phyloP scores from a whole-genome alignment of 306 rosid species.

The Pyrus betulifolia region DNA sequence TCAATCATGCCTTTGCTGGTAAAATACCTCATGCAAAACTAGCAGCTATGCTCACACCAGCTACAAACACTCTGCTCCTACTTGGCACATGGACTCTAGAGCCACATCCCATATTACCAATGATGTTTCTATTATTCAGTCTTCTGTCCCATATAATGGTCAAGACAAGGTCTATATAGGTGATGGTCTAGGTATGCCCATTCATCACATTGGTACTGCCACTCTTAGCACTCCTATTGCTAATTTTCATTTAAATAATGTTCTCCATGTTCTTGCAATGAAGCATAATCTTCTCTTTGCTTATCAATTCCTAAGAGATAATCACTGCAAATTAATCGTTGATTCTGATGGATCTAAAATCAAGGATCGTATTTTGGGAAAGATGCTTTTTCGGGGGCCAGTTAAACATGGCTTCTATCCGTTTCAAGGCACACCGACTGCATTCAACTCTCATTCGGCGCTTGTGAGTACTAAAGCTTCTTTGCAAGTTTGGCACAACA shows the following conservation, averaged over 20 bases:
- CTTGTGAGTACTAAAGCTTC: no score
- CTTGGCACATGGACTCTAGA: neutral
- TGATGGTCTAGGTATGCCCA: neutral
- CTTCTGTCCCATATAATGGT: neutral
- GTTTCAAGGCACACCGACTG: neutral
- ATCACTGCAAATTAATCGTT: no score
- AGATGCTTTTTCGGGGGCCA: neutral
- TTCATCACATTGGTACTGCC: neutral
- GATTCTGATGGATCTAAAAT: neutral
- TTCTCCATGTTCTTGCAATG: no score
- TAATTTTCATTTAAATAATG: neutral
- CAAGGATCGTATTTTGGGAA: neutral
- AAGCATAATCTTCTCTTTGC: no score
- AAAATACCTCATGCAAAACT: neutral
- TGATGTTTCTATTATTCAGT: neutral
- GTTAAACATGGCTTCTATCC: neutral
- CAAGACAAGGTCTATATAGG: neutral
- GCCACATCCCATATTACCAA: neutral
- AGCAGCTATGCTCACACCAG: neutral
- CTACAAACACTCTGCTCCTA: neutral
- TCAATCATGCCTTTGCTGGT: no score
- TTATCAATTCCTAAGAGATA: no score
- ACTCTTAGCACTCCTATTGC: neutral
- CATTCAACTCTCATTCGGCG: neutral
- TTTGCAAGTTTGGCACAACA: no score